These are phyloP conservation scores for Psilocybe mexicana DNA, from an alignment of 1,284 basidiomycete genomes.

Conservation along the genomic window DNA sequence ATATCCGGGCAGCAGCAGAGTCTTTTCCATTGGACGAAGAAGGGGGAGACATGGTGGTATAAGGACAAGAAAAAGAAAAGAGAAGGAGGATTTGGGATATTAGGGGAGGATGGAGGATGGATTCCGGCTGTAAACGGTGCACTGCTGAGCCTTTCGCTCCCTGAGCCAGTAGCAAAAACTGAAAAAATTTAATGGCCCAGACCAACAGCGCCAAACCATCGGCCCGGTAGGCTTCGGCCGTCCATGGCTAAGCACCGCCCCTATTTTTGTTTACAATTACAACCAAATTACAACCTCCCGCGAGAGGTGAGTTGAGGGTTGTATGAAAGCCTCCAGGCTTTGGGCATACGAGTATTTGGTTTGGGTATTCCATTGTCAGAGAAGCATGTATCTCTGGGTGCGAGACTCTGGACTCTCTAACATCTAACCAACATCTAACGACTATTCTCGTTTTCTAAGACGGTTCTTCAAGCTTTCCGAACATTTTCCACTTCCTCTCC, in stretches of 20 bases:
- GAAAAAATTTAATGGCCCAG: constrained; percentile 12
- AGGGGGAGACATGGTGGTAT: constrained; percentile 59
- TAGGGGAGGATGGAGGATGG: constrained; percentile 3
- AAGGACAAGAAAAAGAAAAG: constrained; percentile 6
- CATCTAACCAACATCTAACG: too few species aligned
- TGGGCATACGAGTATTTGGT: too few species aligned
- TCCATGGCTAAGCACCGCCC: background rate
- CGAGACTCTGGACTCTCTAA: too few species aligned
- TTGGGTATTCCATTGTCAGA: too few species aligned
- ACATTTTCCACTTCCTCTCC: too few species aligned
- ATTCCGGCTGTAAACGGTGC: constrained; percentile 4
- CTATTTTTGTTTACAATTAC: too few species aligned
- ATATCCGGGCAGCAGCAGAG: constrained; percentile 86
- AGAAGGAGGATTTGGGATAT: background rate
- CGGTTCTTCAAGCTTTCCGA: too few species aligned
- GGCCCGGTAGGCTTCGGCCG: background rate
- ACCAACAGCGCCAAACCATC: constrained; percentile 5
- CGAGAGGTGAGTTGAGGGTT: too few species aligned
- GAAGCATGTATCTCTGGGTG: too few species aligned
- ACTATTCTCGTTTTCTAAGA: too few species aligned
- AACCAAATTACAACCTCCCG: too few species aligned
- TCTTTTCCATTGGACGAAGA: constrained; percentile 72
- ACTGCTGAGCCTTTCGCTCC: background rate
- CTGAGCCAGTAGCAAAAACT: constrained; percentile 2
- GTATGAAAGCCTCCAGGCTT: too few species aligned